These are phyloP conservation scores for Melocanna baccifera DNA, from an alignment of 176 grass and related monocot species.

Conservation along the genomic window DNA sequence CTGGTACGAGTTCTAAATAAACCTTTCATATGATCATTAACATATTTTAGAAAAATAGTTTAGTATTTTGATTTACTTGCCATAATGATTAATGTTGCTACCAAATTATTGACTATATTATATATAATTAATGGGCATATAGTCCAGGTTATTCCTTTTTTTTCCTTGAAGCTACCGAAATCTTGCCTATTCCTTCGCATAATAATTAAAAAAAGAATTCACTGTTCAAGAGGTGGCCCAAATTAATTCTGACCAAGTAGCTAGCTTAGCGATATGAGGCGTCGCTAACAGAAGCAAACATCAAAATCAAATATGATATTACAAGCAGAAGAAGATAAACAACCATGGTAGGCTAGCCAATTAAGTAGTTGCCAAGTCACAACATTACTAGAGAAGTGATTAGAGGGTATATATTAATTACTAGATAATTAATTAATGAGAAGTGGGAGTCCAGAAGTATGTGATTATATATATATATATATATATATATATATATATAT, in stretches of 20 bases:
- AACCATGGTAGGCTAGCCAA: neutral
- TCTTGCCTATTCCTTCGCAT: neutral
- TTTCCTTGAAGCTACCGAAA: neutral
- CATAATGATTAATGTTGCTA: neutral
- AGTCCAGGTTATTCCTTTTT: neutral
- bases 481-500: no score
- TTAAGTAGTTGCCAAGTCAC: conserved; percentile 10
- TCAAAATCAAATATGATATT: neutral
- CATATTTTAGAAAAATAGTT: neutral
- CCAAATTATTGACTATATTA: neutral
- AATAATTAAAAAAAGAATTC: neutral
- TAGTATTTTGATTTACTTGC: neutral
- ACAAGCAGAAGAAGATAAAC: neutral
- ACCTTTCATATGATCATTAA: neutral
- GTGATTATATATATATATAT: no score
- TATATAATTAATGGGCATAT: neutral
- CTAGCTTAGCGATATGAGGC: neutral
- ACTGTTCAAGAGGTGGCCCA: neutral
- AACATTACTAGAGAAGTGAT: neutral
- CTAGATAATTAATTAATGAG: no score
- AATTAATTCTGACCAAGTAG: neutral
- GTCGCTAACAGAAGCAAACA: neutral
- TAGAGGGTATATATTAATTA: neutral
- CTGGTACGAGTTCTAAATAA: no score
- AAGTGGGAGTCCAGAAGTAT: no score